phyloP scores from a whole-genome alignment of 345 rosid genomes.

The Tarenaya hassleriana region DNA sequence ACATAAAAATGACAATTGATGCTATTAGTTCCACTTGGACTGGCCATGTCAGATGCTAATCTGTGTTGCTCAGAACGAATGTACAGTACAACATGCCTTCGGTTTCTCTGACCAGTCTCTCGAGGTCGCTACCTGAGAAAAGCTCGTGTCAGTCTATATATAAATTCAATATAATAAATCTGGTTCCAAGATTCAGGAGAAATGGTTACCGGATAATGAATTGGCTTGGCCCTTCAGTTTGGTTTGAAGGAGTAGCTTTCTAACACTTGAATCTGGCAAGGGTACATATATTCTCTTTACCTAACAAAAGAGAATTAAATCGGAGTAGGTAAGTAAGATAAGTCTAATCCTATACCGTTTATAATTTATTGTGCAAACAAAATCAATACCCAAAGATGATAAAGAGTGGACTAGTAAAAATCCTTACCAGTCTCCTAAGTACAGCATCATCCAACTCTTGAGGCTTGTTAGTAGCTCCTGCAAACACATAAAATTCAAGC shows the following conservation, averaged over 20 bases:
- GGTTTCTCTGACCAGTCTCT: conserved; percentile 69
- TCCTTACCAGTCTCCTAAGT: conserved; percentile 80
- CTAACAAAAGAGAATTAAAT: conserved; percentile 25
- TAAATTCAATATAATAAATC: background rate
- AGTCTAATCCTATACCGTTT: too few species aligned
- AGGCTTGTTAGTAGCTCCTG: conserved; percentile 98
- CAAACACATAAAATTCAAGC: conserved; percentile 19
- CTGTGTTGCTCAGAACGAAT: background rate
- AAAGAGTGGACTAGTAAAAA: too few species aligned
- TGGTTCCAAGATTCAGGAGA: background rate
- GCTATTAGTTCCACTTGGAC: background rate
- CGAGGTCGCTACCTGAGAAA: conserved; percentile 61
- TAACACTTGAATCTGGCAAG: conserved; percentile 66
- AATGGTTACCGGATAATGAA: conserved; percentile 56
- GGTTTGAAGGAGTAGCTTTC: conserved; percentile 62
- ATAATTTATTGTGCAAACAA: background rate
- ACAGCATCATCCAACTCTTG: conserved; percentile 98
- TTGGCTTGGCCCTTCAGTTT: conserved; percentile 75
- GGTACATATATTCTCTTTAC: conserved; percentile 94
- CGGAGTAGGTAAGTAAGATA: background rate
- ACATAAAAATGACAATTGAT: conserved; percentile 2
- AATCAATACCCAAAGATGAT: too few species aligned
- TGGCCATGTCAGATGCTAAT: background rate
- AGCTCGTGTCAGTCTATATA: background rate
- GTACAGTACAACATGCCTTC: conserved; percentile 49